A percentile compares a stretch with the other conserved stretches of the same genome.
phyloP scores from a whole-genome alignment of 176 grass and related monocot genomes.

The Miscanthus lutarioriparius region DNA sequence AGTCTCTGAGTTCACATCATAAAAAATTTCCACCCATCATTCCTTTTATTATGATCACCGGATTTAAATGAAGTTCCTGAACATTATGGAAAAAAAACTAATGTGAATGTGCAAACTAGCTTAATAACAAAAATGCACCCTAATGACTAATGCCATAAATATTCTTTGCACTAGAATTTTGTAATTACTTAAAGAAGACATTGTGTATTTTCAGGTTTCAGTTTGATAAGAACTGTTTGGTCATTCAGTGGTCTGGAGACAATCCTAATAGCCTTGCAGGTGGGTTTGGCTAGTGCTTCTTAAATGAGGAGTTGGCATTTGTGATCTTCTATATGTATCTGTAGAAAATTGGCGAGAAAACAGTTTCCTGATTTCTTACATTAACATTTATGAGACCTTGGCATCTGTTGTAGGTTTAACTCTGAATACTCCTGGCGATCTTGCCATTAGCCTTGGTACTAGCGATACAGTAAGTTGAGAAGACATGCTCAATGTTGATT shows the following conservation, averaged over 20 bases:
- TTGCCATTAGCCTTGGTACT: slow-evolving; percentile 97
- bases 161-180: not conserved
- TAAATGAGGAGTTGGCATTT: slow-evolving; percentile 24
- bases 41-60: not conserved
- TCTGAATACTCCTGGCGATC: slow-evolving; percentile 83
- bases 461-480: slow-evolving; percentile 86
- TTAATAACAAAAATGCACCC: not conserved
- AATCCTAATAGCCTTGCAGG: slow-evolving; percentile 98
- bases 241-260: slow-evolving; percentile 96
- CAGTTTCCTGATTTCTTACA: slow-evolving; percentile 3
- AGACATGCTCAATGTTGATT: not conserved
- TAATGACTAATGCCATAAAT: not conserved
- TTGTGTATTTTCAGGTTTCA: slow-evolving; percentile 59
- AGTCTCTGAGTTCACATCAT: not conserved
- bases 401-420: slow-evolving; percentile 71
- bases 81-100: not conserved
- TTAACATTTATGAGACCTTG: slow-evolving; percentile 7
- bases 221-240: slow-evolving; percentile 76
- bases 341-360: not conserved
- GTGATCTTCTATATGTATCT: slow-evolving; percentile 1
- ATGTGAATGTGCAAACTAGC: not conserved
- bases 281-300: slow-evolving; percentile 38
- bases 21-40: not conserved
- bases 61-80: not conserved
- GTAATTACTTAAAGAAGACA: not conserved